These are phyloP conservation scores for Rhodotorula sphaerocarpa DNA, from an alignment of 768 basidiomycete species.

Conservation along the genomic window DNA sequence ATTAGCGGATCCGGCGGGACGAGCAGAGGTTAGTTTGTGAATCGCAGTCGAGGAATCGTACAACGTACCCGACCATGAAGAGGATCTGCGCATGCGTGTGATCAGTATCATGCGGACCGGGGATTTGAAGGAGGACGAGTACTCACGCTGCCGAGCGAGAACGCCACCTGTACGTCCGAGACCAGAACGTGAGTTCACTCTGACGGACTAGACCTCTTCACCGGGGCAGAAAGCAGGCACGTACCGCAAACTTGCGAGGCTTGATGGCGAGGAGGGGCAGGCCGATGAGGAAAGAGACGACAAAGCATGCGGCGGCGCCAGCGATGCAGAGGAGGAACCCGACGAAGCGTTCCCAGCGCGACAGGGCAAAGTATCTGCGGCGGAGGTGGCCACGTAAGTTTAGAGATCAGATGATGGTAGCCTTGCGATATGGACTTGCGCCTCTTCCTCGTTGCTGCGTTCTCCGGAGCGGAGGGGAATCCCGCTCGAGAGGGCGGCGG, in stretches of 20 bases:
- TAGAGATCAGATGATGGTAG: too few relatives aligned
- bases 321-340: constrained; percentile 83
- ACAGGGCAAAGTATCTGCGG: constrained; percentile 50
- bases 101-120: not conserved
- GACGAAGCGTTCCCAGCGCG: constrained; percentile 86
- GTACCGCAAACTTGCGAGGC: constrained; percentile 74
- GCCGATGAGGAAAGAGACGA: constrained; percentile 71
- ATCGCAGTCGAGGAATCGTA: constrained; percentile 37
- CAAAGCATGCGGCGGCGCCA: constrained; percentile 88
- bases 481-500: constrained; percentile 73
- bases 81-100: constrained; percentile 47
- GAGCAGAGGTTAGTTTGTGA: not conserved
- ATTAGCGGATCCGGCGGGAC: not conserved
- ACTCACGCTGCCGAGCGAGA: constrained; percentile 30
- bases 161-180: constrained; percentile 11
- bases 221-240: constrained; percentile 49
- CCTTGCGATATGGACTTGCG: constrained; percentile 47
- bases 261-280: constrained; percentile 63
- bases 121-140: not conserved
- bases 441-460: constrained; percentile 86
- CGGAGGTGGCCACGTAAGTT: not conserved
- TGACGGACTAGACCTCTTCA: constrained; percentile 51
- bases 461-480: constrained; percentile 76
- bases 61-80: constrained; percentile 79
- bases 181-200: constrained; percentile 14